These are phyloP conservation scores for Fusarium abutilonis DNA, from an alignment of 2,329 filamentous ascomycete genomes.

Conservation along the genomic window DNA sequence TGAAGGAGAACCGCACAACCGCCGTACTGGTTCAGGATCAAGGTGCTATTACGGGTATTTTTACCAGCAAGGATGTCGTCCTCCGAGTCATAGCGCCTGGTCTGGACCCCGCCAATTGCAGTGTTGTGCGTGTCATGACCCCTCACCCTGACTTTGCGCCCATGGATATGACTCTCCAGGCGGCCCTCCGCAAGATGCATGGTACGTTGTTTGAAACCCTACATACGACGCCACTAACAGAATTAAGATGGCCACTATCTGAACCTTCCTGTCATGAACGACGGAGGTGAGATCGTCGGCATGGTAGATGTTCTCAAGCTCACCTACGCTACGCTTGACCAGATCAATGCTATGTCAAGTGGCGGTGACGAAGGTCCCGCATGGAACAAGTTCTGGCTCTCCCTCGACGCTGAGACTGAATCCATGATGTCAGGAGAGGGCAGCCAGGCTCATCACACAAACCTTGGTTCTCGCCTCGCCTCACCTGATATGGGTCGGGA, in stretches of 20 bases:
- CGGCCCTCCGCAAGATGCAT: conserved; percentile 98
- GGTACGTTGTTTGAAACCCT: conserved; percentile 64
- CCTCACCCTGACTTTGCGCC: conserved; percentile 98
- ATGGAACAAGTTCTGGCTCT: conserved; percentile 99
- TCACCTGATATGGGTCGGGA: conserved; percentile 82
- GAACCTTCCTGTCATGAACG: conserved; percentile 98
- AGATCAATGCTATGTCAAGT: conserved; percentile 94
- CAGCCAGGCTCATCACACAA: conserved; percentile 73
- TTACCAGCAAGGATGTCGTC: conserved; percentile 99
- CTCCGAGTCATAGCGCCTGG: conserved; percentile 97
- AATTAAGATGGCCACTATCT: conserved; percentile 91
- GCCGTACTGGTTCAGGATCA: conserved; percentile 96
- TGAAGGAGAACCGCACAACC: conserved; percentile 99
- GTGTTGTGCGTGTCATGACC: conserved; percentile 98
- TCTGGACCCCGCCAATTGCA: conserved; percentile 92
- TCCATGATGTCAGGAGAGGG: conserved; percentile 95
- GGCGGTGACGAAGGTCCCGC: conserved; percentile 92
- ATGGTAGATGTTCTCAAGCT: conserved; percentile 99
- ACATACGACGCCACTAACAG: conserved; percentile 20
- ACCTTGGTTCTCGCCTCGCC: conserved; percentile 76
- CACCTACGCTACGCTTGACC: conserved; percentile 96
- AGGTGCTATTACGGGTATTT: conserved; percentile 97
- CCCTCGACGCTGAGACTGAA: conserved; percentile 92
- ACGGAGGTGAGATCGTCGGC: conserved; percentile 94
- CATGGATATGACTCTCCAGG: conserved; percentile 99